Percentiles rank a stretch among this genome's conserved stretches.
phyloP scores from a whole-genome alignment of 176 grass and related monocot species.

The Saccharum spontaneum region DNA sequence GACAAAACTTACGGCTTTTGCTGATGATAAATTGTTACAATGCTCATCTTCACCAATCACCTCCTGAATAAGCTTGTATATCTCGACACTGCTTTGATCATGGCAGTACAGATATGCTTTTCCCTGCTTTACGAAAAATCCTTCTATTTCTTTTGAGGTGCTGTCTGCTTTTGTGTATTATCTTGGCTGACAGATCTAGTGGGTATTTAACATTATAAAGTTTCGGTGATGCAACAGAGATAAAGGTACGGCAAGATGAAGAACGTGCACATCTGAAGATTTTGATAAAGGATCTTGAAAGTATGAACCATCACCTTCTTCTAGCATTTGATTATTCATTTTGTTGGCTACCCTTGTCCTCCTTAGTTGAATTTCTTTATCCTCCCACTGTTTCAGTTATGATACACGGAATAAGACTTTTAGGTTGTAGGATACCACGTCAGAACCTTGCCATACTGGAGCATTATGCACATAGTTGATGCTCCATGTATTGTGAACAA shows the following conservation, averaged over 20 bases:
- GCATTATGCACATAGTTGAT: not conserved
- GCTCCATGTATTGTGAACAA: not conserved
- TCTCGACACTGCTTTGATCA: not conserved
- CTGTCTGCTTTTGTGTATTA: not conserved
- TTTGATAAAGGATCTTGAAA: conserved; percentile 77
- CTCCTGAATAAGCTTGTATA: conserved; percentile 2
- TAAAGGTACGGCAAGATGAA: conserved; percentile 70
- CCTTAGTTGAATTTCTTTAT: not conserved
- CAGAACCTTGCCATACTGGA: not conserved
- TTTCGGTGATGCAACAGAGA: conserved; percentile 59
- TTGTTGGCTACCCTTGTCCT: not conserved
- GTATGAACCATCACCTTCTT: conserved; percentile 36
- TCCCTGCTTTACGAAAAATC: not conserved
- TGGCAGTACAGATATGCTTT: not conserved
- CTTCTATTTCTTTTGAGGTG: not conserved
- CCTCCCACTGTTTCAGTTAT: not conserved
- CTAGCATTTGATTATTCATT: conserved; percentile 13
- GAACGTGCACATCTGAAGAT: conserved; percentile 79
- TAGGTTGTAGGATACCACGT: not conserved
- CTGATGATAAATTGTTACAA: not conserved
- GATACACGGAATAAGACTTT: not conserved
- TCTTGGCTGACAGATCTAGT: not conserved
- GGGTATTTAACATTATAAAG: conserved; percentile 8
- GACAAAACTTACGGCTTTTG: not conserved
- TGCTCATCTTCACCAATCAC: not conserved